These are phyloP conservation scores for Spergularia azorica DNA, from an alignment of 179 eudicot species.

Conservation along the genomic window DNA sequence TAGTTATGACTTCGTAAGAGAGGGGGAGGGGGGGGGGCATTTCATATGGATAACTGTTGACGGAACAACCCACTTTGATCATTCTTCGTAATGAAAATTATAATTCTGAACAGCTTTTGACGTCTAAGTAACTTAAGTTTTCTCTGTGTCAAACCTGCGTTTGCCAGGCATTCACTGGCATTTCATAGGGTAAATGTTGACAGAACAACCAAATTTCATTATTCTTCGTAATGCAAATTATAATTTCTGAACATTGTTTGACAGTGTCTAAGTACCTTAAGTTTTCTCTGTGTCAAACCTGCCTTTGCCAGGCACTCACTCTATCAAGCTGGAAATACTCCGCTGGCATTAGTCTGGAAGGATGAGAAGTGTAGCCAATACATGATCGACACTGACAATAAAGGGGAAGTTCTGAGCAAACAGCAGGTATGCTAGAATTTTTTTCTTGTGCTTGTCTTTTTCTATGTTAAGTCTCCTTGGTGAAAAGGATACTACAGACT, in stretches of 20 bases:
- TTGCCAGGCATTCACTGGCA: constrained; percentile 70
- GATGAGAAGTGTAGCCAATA: constrained; percentile 91
- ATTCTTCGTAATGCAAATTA: background rate
- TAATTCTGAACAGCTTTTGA: background rate
- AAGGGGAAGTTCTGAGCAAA: constrained; percentile 72
- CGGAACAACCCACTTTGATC: background rate
- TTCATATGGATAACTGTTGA: background rate
- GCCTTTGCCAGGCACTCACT: constrained; percentile 71
- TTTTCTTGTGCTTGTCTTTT: background rate
- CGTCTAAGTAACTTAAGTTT: background rate
- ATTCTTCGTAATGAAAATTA: background rate
- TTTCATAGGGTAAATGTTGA: background rate
- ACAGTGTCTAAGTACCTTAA: background rate
- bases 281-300: background rate
- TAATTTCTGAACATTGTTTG: background rate
- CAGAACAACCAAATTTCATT: background rate
- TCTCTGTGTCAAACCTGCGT: background rate
- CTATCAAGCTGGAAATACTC: constrained; percentile 95
- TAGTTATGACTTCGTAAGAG: too few relatives aligned
- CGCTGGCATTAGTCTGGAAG: constrained; percentile 90
- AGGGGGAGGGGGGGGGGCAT: background rate
- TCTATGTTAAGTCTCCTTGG: constrained; percentile 4
- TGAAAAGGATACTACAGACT: background rate
- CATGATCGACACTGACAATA: constrained; percentile 86
- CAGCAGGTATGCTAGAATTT: constrained; percentile 58